Evolutionary conservation across 345 rosid genomes (phyloP), one percentile per base, ranked within the genome.

Genomic region (Passiflora organensis): DNA sequence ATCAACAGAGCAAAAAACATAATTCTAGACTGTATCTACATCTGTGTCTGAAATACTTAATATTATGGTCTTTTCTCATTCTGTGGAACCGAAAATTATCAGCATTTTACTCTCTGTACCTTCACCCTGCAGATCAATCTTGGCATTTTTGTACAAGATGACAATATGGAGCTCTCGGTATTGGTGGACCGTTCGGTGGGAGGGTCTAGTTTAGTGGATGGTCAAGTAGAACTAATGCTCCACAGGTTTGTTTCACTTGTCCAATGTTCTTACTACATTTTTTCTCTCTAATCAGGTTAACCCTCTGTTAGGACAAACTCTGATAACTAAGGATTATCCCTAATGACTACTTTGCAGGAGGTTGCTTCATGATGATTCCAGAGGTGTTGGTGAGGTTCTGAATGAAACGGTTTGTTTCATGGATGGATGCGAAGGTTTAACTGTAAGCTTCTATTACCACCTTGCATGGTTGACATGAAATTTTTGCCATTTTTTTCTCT

Each of bases 161-260:
- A 80, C 51, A 77, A 61, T 45, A 67, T 72, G 32, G 95, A 87
- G 69, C 80, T 91, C 56, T 91, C 97, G 0, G 81, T 87, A 53
- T 69, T 87, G 76, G 96, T 87, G 66, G 98, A 91, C 56, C 90
- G 98, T 1, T 66, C 98, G 24, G 87, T 85, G 32, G 96, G 95
- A 6, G 98, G 87, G 51, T 72, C 96, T 50, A 91, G 97, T 72
- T 65, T 87, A 60, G 81, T 63, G 58, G 85, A 91, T 57, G 97
- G 97, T 36, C 86, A 91, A 69, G 50, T 91, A n/a, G 97, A 91
- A 74, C 70, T 91, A 69, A 87, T 87, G 94, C 89, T 91, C 49
- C 96, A 91, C 62, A 83, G 97, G 97, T 87, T 43, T 65, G 64
- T 74, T 38, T 34, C 12, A 54, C 32, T 44, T 56, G 16, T 22